Evolutionary conservation across 2,329 filamentous ascomycete species (phyloP).

Genomic region (Ustulina deusta): DNA sequence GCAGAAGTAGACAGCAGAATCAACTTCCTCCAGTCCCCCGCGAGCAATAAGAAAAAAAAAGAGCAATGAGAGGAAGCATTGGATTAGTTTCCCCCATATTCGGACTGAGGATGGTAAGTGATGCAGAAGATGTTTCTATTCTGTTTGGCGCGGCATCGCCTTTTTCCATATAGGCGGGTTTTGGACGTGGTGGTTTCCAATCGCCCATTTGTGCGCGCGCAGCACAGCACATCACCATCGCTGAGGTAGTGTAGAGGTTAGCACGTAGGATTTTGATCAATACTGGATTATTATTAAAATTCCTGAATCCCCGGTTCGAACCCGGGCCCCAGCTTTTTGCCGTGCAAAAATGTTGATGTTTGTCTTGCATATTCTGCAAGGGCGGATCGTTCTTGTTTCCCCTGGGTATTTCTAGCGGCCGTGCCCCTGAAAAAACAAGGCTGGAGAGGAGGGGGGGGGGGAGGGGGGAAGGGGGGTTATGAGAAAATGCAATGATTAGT

Average conservation of each 20-base stretch:
- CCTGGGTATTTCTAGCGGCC: background rate
- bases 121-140: background rate
- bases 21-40: background rate
- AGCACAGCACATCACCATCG: background rate
- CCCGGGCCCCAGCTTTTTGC: slow-evolving; percentile 42
- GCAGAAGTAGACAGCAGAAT: background rate
- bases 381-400: no score
- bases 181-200: background rate
- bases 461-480: no score
- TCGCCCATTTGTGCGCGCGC: no score
- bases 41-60: no score
- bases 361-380: background rate
- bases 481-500: no score
- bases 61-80: background rate
- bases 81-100: no score
- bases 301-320: slow-evolving; percentile 48
- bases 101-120: background rate
- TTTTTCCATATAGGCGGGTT: background rate
- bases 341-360: background rate
- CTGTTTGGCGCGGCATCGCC: no score
- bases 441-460: no score
- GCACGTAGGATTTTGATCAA: slow-evolving; percentile 47
- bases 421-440: background rate
- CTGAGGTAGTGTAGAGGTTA: slow-evolving; percentile 50
- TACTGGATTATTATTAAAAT: slow-evolving; percentile 22